Base-by-base conservation (phyloP, 768 basidiomycete species). In the Daedalea quercina region DNA sequence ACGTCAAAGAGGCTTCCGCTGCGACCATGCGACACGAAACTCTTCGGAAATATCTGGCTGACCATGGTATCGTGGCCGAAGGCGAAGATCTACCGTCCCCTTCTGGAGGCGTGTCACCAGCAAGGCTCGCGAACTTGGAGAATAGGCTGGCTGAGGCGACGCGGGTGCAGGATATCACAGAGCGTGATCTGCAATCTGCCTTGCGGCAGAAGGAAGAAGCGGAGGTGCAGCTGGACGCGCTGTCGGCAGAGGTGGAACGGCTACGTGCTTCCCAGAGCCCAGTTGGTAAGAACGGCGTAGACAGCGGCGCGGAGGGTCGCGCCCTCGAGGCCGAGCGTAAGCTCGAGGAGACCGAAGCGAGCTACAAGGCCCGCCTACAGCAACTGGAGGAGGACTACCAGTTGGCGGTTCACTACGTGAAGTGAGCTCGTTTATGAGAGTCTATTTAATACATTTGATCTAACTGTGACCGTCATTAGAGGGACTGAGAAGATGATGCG, bases 401-500 rank as follows among this genome's bases (percentile, higher is more conserved):
- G 63, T 82, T 94, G 48, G 95, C 96, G 13, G 94, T 98, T 51
- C 89, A 93, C 65, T 97, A 96, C 70, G 94, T 97, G 61, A 98
- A 97, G 90, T 91, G 67, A 73, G 85, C 69, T 51, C 57, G 57
- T 71, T 7, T 26, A 34, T 51, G 22, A 43, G 19, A 20, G 19
- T 23, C 15, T 57, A 54, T 47, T 52, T 35, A 6, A 9, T 46
- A 53, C 60, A 48, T 52, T 49, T 41, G 34, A 44, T 50, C 55
- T 50, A 51, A 44, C 52, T 57, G 54, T 62, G 55, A 48, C 53
- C 24, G n/a, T 44, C 40, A n/a, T 56, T 54, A 93, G 90, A 78
- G 92, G 92, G 43, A 97, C 94, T 1, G 96, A 98, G 70, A 96
- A 94, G 72, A 93, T 98, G 84, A 88, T 97, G 76, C 84, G 93